phyloP scores from a whole-genome alignment of 2,329 filamentous ascomycete genomes.

The Ascochyta koolunga region DNA sequence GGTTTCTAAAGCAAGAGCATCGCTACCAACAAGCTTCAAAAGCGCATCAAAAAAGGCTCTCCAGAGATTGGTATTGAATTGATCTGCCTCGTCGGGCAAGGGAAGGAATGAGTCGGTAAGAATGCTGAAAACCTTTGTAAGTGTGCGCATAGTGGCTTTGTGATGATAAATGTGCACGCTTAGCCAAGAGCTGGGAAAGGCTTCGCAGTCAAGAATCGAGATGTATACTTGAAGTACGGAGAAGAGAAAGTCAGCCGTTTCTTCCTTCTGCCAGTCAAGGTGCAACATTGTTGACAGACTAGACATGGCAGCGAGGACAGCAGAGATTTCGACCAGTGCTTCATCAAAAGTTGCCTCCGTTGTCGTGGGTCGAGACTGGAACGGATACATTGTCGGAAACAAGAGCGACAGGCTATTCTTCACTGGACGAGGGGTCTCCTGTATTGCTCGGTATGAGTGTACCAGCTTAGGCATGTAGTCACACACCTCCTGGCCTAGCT shows the following conservation, averaged over 20 bases:
- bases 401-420: slow-evolving; percentile 76
- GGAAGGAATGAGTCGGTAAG: slow-evolving; percentile 85
- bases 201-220: slow-evolving; percentile 86
- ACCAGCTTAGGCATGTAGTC: slow-evolving; percentile 91
- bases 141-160: slow-evolving; percentile 82
- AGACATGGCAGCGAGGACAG: slow-evolving; percentile 81
- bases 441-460: slow-evolving; percentile 82
- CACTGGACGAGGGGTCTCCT: slow-evolving; percentile 65
- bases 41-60: slow-evolving; percentile 90
- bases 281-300: slow-evolving; percentile 76
- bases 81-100: slow-evolving; percentile 86
- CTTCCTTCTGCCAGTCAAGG: slow-evolving; percentile 74
- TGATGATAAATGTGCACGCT: slow-evolving; percentile 94
- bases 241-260: slow-evolving; percentile 75
- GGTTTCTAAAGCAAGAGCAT: slow-evolving; percentile 87
- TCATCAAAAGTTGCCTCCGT: slow-evolving; percentile 76
- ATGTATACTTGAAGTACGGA: slow-evolving; percentile 83
- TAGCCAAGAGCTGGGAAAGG: slow-evolving; percentile 88
- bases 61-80: slow-evolving; percentile 93
- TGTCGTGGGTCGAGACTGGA: slow-evolving; percentile 73
- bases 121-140: slow-evolving; percentile 81
- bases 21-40: slow-evolving; percentile 85
- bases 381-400: slow-evolving; percentile 89
- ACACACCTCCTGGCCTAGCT: slow-evolving; percentile 79
- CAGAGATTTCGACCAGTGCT: slow-evolving; percentile 84